Base-by-base conservation (phyloP, 257 asterid species). In the Henckelia pumila region DNA sequence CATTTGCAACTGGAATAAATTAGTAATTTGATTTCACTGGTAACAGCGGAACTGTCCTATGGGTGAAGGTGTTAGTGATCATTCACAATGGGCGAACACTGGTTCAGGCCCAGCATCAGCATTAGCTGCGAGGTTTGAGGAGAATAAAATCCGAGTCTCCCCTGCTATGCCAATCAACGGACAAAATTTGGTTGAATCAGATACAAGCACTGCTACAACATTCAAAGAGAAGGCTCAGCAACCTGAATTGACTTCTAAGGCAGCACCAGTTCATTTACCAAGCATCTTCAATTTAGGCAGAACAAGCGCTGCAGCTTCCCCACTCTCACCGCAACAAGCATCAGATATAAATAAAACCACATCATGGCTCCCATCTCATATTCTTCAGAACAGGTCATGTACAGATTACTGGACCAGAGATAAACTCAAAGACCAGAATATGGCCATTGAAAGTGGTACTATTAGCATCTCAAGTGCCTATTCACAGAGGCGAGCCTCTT, bases 401-500 rank as follows among this genome's bases (percentile, higher is more conserved):
- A 67, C 76, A 19, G 67, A 78, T 29, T 76, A 83, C 47, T 59
- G 73, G 67, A 67, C 75, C 28, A 62, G 73, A 56, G 75, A 77
- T 14, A 86, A 80, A 78, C 74, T 61, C 59, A 82, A 83, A 69
- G 89, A 85, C 44, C 85, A 73, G 56, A 88, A 86, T 73, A 71
- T 69, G 61, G 67, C 77, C 63, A 73, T 85, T 71, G 92, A 86
- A 72, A 87, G 95, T 66, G 98, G 95, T 57, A 82, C 91, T 22
- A 82, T 87, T 19, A 89, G 80, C 86, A 82, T 94, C 82, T 91
- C 97, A 14, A 87, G 82, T 56, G 77, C 72, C 64, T 94, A 91
- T 73, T 94, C 99, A 58, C 89, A 84, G 80, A 88, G 91, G 99
- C 87, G 77, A 78, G 84, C 5, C 70, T 61, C 72, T 61, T 28